Conservation (phyloP, 2,329 filamentous ascomycete genomes). For the Aspergillus quadricinctus region DNA sequence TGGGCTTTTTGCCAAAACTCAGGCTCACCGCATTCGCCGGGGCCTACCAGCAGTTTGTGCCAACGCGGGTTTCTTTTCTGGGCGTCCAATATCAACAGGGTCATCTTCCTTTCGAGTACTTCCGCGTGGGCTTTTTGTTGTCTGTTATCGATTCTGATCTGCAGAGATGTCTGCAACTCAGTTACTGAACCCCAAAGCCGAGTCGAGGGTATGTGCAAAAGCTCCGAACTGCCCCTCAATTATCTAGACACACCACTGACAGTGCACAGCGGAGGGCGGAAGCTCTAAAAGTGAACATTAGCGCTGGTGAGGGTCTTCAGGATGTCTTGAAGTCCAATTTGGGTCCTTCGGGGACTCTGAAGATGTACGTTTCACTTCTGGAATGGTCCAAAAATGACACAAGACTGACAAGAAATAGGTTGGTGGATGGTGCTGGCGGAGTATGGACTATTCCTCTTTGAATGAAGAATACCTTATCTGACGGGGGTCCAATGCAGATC, state of each 20-base stretch:
- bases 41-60: constrained; percentile 23
- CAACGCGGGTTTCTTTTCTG: constrained; percentile 20
- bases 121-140: constrained; percentile 22
- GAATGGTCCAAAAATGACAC: constrained; percentile 1
- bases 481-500: constrained; percentile 57
- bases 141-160: constrained; percentile 19
- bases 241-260: constrained; percentile 40
- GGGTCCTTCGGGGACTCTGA: constrained; percentile 88
- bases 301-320: constrained; percentile 84
- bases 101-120: constrained; percentile 17
- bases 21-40: constrained; percentile 33
- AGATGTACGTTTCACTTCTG: constrained; percentile 62
- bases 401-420: constrained; percentile 40
- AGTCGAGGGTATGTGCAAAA: constrained; percentile 74
- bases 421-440: constrained; percentile 60
- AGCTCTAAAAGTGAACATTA: constrained; percentile 95
- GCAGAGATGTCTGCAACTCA: constrained; percentile 87
- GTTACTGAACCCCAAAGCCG: constrained; percentile 97
- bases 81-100: constrained; percentile 19
- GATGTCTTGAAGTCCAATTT: constrained; percentile 96
- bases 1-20: constrained; percentile 40
- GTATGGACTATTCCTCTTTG: constrained; percentile 36
- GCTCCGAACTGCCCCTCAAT: constrained; percentile 28
- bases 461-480: constrained; percentile 9
- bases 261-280: constrained; percentile 79